Evolutionary conservation across 768 basidiomycete species (phyloP).

Genomic region (Boletus edulis): DNA sequence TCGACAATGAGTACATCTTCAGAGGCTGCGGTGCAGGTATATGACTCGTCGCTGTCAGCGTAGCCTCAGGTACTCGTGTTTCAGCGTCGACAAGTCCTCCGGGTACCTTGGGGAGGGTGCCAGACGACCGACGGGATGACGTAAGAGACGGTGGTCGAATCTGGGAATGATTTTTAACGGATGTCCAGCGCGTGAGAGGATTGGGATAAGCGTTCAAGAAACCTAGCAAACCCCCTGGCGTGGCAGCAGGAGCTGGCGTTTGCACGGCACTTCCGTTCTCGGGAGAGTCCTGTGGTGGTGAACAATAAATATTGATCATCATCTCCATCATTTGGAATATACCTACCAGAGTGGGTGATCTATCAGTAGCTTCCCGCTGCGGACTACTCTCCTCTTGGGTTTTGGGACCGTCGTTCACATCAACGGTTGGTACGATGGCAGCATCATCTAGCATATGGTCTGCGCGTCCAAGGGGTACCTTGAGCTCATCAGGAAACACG

Average conservation of each 20-base stretch:
- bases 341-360: slow-evolving; percentile 22
- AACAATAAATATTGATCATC: background rate
- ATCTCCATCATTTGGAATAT: background rate
- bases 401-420: slow-evolving; percentile 15
- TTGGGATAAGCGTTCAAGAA: slow-evolving; percentile 63
- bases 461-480: slow-evolving; percentile 57
- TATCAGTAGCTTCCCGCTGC: slow-evolving; percentile 20
- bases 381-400: slow-evolving; percentile 15
- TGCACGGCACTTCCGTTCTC: slow-evolving; percentile 24
- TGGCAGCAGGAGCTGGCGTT: slow-evolving; percentile 19
- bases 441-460: slow-evolving; percentile 52
- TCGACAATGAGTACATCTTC: slow-evolving; percentile 42
- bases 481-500: slow-evolving; percentile 58
- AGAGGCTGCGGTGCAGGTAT: slow-evolving; percentile 1
- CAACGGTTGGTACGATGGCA: slow-evolving; percentile 9
- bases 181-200: slow-evolving; percentile 52
- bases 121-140: slow-evolving; percentile 25
- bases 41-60: background rate
- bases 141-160: slow-evolving; percentile 19
- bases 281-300: slow-evolving; percentile 19
- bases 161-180: slow-evolving; percentile 24
- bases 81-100: slow-evolving; percentile 33
- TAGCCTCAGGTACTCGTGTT: background rate
- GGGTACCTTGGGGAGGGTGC: slow-evolving; percentile 30
- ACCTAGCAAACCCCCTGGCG: slow-evolving; percentile 48